Conservation (phyloP, 1,284 basidiomycete genomes). For the Irpex lacteus region DNA sequence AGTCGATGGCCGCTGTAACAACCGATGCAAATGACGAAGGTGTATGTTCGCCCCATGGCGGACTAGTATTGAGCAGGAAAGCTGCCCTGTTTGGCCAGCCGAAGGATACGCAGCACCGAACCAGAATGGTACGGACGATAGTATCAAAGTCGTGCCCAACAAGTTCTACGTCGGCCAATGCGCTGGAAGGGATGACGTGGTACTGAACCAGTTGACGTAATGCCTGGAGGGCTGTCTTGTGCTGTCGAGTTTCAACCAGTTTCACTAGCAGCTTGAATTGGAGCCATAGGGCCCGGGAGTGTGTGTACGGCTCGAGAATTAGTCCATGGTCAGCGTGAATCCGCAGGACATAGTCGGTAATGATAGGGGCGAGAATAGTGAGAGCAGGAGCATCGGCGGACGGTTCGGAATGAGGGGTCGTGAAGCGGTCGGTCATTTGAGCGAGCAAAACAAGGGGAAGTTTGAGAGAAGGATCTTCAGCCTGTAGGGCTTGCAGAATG, state of each 20-base stretch:
- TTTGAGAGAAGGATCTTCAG: neutral
- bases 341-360: neutral
- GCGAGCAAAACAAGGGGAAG: neutral
- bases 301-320: neutral
- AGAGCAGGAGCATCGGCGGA: neutral
- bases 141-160: neutral
- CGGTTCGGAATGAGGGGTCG: neutral
- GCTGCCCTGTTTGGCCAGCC: constrained; percentile 42
- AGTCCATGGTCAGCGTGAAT: neutral
- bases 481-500: neutral
- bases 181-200: constrained; percentile 35
- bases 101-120: constrained; percentile 44
- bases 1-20: constrained; percentile 15
- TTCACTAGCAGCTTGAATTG: constrained; percentile 18
- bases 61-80: constrained; percentile 27
- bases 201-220: constrained; percentile 31
- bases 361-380: neutral
- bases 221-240: constrained; percentile 19
- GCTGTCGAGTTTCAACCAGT: constrained; percentile 14
- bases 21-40: constrained; percentile 13
- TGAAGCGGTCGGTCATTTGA: neutral
- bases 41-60: constrained; percentile 5
- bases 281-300: constrained; percentile 14
- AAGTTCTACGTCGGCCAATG: constrained; percentile 33
- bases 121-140: constrained; percentile 6